Percentiles rank a stretch among this genome's conserved stretches.
phyloP scores from a whole-genome alignment of 305 asterid genomes.

The Lippia alba region DNA sequence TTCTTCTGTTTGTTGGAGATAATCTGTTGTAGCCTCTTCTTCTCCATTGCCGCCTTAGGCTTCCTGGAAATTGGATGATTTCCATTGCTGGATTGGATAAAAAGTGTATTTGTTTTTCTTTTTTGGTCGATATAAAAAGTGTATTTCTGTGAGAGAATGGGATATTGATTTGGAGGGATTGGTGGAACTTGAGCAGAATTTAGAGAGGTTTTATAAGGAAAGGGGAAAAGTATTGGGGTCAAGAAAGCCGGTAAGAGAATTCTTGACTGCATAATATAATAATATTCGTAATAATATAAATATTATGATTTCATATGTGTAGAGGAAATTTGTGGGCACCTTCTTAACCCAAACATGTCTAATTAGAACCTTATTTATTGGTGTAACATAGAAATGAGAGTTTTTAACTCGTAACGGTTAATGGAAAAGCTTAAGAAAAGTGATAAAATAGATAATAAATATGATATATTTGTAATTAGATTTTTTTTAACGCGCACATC shows the following conservation, averaged over 20 bases:
- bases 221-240: slow-evolving; percentile 22
- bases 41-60: slow-evolving; percentile 46
- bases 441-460: too few relatives aligned
- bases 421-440: too few relatives aligned
- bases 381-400: too few relatives aligned
- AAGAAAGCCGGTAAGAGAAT: slow-evolving; percentile 27
- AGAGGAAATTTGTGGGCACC: not conserved
- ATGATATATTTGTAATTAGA: too few relatives aligned
- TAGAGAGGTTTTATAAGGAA: slow-evolving; percentile 19
- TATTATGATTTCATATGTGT: too few relatives aligned
- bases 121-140: too few relatives aligned
- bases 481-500: too few relatives aligned
- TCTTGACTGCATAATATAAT: not conserved
- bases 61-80: slow-evolving; percentile 24
- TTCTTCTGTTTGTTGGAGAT: slow-evolving; percentile 37
- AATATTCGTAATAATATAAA: too few relatives aligned
- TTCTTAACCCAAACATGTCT: not conserved
- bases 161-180: not conserved
- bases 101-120: slow-evolving; percentile 10
- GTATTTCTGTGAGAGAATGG: slow-evolving; percentile 2
- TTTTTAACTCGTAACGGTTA: too few relatives aligned
- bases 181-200: not conserved
- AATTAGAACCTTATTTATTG: too few relatives aligned
- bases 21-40: slow-evolving; percentile 57
- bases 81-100: slow-evolving; percentile 38